Evolutionary conservation across 1,284 basidiomycete genomes (phyloP).

Genomic region (Pseudozyma flocculosa): DNA sequence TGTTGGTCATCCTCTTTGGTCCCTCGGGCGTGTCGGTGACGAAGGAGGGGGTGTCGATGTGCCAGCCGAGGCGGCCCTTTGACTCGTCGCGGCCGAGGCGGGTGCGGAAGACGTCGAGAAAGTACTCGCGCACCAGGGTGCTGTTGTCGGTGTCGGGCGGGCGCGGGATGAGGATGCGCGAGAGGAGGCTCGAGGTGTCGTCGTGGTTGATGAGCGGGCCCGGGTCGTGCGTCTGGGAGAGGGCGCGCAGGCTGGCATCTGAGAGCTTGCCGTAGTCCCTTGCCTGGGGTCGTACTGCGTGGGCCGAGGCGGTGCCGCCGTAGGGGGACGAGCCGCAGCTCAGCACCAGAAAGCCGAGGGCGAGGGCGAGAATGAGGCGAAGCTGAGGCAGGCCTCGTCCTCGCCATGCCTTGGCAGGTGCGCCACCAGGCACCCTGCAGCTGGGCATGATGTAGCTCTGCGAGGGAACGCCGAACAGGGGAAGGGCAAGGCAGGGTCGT

Average conservation of each 20-base stretch:
- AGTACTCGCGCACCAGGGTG: constrained; percentile 31
- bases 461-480: too few species aligned
- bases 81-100: constrained; percentile 14
- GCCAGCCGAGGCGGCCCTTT: constrained; percentile 38
- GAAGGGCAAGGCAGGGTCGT: too few species aligned
- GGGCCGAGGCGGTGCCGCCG: constrained; percentile 3
- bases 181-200: constrained; percentile 38
- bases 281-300: constrained; percentile 16
- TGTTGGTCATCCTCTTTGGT: constrained; percentile 76
- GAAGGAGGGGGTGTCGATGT: constrained; percentile 42
- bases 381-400: too few species aligned
- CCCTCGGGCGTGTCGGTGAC: constrained; percentile 74
- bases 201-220: constrained; percentile 27
- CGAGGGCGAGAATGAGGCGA: too few species aligned
- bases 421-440: too few species aligned
- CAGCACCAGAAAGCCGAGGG: too few species aligned
- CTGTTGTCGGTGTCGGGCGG: constrained; percentile 46
- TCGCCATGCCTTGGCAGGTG: too few species aligned
- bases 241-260: constrained; percentile 2
- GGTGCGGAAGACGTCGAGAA: constrained; percentile 35
- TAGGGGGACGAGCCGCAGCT: not conserved
- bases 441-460: too few species aligned
- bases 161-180: constrained; percentile 53
- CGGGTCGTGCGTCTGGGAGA: constrained; percentile 26
- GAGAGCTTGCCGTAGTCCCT: constrained; percentile 16